Percentiles rank a stretch among this genome's conserved stretches.
Evolutionary conservation across 805 yeast species (phyloP).

Genomic region (Sporopachydermia lactativora): DNA sequence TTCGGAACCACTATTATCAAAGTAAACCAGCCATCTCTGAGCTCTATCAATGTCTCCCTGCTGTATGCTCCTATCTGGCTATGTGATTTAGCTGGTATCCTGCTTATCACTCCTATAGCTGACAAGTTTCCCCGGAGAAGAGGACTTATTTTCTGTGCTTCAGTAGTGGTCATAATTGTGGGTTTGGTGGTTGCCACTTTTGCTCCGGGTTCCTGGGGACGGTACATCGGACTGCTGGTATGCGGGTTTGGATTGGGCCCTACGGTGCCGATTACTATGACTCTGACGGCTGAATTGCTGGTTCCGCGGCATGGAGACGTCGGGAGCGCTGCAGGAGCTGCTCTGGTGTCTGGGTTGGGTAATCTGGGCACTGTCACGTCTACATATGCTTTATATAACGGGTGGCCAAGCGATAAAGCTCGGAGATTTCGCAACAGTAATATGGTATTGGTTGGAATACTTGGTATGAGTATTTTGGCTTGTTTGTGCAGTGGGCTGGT

Average conservation of each 20-base stretch:
- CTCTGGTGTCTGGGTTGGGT: constrained; percentile 76
- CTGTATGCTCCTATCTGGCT: constrained; percentile 86
- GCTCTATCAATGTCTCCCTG: constrained; percentile 57
- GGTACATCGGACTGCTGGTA: constrained; percentile 67
- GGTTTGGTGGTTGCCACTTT: constrained; percentile 69
- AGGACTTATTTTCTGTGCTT: constrained; percentile 44
- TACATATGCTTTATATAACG: constrained; percentile 72
- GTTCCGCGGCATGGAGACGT: constrained; percentile 62
- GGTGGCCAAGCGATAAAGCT: constrained; percentile 70
- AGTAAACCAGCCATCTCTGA: constrained; percentile 44
- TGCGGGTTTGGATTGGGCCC: constrained; percentile 86
- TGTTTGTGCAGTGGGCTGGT: constrained; percentile 22
- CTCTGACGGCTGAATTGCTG: constrained; percentile 69
- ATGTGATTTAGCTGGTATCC: constrained; percentile 64
- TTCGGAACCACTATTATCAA: constrained; percentile 70
- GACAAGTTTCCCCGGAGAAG: constrained; percentile 50
- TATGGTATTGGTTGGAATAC: constrained; percentile 71
- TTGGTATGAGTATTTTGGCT: constrained; percentile 57
- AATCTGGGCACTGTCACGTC: constrained; percentile 77
- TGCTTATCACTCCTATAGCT: constrained; percentile 66
- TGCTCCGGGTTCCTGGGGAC: constrained; percentile 60
- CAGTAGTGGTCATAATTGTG: constrained; percentile 53
- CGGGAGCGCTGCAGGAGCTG: constrained; percentile 73
- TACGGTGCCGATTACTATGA: constrained; percentile 80
- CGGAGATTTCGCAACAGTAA: constrained; percentile 55